Base-by-base conservation (phyloP, 2,329 filamentous ascomycete species). In the Xylariales sp. region DNA sequence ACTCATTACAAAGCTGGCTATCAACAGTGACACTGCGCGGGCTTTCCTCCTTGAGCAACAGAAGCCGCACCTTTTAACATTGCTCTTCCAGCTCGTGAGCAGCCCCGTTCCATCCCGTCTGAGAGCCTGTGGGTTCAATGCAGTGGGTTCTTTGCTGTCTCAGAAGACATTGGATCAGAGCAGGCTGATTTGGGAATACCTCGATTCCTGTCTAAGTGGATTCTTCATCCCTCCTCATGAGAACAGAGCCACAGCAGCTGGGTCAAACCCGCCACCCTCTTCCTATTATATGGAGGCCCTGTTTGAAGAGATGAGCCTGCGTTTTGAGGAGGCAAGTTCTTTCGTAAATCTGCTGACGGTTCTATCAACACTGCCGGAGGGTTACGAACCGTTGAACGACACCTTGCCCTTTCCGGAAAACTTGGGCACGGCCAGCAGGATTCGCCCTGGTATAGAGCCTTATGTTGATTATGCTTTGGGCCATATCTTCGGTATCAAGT, bases 391-490 rank as follows among this genome's bases (percentile, higher is more conserved):
- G 1, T 67, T 90, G 7, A 83, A 84, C 46, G 85, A 97, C 55
- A 72, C 71, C 2, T 67, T 98, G 4, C 84, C 91, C 0, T 98
- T 96, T 54, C 88, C 91, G 0, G 90, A 96, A 59, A 81, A 77
- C 28, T 71, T 98, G 7, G 90, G 91, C 5, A 79, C 81, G 13
- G 75, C 80, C 10, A 85, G 83, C 51, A 81, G 93, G 37, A 69
- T 69, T 51, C 81, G 82, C 63, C 81, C 89, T 12, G 93, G 94
- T 2, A 88, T 98, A 43, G 90, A 95, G 43, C 81, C 86, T 2
- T 98, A 96, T 52, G 74, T 97, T 40, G 94, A 99, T 61, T 96
- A 93, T 57, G 82, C 89, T 15, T 66, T 97, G 46, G 88, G 88
- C 13, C 76, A 83, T 40, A 78, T 94, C 13, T 85, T 95, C 52